These are phyloP conservation scores for Grigorovia jiainica DNA, from an alignment of 805 yeast genomes.

Conservation along the genomic window DNA sequence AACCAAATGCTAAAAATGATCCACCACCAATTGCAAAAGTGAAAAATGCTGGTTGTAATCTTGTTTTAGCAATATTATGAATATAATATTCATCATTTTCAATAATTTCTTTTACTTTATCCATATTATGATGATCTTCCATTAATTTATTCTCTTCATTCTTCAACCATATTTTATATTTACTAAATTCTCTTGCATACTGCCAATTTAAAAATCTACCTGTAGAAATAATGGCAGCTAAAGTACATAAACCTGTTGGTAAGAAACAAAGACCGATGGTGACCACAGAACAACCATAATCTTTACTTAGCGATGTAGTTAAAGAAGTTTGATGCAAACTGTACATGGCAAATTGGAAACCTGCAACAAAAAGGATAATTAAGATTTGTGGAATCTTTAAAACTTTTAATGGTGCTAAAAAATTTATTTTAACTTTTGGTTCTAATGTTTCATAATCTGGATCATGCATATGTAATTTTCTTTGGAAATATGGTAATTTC, in stretches of 20 bases:
- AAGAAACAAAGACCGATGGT: slow-evolving; percentile 64
- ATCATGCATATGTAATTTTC: slow-evolving; percentile 19
- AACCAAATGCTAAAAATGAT: slow-evolving; percentile 50
- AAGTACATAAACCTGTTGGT: slow-evolving; percentile 62
- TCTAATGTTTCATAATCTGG: slow-evolving; percentile 28
- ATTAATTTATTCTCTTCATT: slow-evolving; percentile 10
- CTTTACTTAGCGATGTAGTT: slow-evolving; percentile 41
- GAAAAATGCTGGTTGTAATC: slow-evolving; percentile 40
- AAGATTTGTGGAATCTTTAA: slow-evolving; percentile 36
- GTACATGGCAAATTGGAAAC: slow-evolving; percentile 62
- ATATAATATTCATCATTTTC: slow-evolving; percentile 25
- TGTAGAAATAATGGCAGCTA: slow-evolving; percentile 46
- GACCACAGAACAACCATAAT: slow-evolving; percentile 43
- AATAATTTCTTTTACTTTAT: slow-evolving; percentile 13
- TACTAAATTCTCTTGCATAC: slow-evolving; percentile 20
- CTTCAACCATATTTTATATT: slow-evolving; percentile 17
- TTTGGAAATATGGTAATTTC: slow-evolving; percentile 13
- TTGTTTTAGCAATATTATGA: slow-evolving; percentile 46
- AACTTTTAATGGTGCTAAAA: slow-evolving; percentile 36
- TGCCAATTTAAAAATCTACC: slow-evolving; percentile 49
- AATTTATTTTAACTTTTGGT: slow-evolving; percentile 18
- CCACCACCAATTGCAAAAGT: slow-evolving; percentile 34
- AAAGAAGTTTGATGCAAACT: slow-evolving; percentile 58
- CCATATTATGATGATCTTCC: slow-evolving; percentile 12
- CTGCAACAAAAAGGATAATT: slow-evolving; percentile 44